Base-by-base conservation (phyloP, 2,329 filamentous ascomycete genomes). In the Byssochlamys sp. region DNA sequence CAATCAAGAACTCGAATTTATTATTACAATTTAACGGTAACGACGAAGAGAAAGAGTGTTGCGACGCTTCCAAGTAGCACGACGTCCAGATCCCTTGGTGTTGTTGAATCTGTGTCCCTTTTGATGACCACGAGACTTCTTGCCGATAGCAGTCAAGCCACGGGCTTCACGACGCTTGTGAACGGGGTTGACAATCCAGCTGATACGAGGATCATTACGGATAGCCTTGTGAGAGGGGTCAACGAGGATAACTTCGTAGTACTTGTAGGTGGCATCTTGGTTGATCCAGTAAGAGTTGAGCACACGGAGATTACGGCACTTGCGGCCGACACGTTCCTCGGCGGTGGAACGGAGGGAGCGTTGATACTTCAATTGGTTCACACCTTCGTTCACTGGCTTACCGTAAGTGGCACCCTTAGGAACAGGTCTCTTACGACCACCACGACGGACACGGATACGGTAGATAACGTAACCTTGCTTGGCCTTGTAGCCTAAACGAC, bases 211-310 rank as follows among this genome's bases (percentile, higher is more conserved):
- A 80, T 99, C 94, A 76, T 89, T 90, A 80, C 94, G 94, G 85
- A 99, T 99, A 76, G 94, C 94, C 87, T 97, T 97, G 90, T 99
- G 94, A 84, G 94, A 89, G 78, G 94, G 94, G 84, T 99, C 94
- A 77, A 99, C 92, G 75, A 96, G 90, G 84, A 99, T 97, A 80
- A 97, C 87, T 83, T 99, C 94, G 84, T 86, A 99, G 89, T 99
- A 99, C 86, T 99, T 99, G 90, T 97, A 99, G 81, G 94, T 99
- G 62, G 91, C 96, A 84, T 99, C 94, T 86, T 97, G 91, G 89
- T 99, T 99, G 85, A 99, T 90, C 95, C 95, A 99, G 91, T 99
- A 99, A 65, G 92, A 97, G 89, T 99, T 99, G 75, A 99, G 89
- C 76, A 99, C 94, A 77, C 94, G 91, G 79, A 99, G 82, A 84